Base-by-base conservation (phyloP, 148 eudicot genomes). In the Rhododendron mucronatum region DNA sequence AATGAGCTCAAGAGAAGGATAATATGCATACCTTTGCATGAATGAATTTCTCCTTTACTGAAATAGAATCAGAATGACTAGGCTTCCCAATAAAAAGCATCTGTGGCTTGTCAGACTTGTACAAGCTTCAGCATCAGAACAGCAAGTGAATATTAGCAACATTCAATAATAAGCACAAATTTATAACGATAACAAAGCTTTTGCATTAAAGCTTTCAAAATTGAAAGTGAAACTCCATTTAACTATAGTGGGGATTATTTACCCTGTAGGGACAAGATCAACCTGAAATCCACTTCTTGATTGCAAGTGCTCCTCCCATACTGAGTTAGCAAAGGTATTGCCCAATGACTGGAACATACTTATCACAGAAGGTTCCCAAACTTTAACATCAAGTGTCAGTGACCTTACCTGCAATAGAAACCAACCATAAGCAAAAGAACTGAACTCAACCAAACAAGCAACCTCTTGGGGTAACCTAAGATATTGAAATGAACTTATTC, bases 321-420 rank as follows among this genome's bases (percentile, higher is more conserved):
- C 91, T 39, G 98, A 94, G 84, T 97, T 97, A 37, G 98, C 93
- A 91, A 95, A 95, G 77, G 92, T 84, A 86, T 97, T 97, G 61
- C 99, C 99, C 92, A 97, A 79, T 81, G 99, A 94, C 90, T 94
- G 99, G 91, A 97, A 97, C 87, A 97, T 86, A 84, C 91, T 92
- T 89, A 97, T 92, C 33, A 97, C 98, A 5, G 99, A 94, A 50
- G 98, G 95, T 88, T 97, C 99, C 99, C 99, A 97, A 81, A 94
- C 98, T 92, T 93, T 97, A 53, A 97, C 95, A 93, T 97, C 99
- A 82, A 97, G 99, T 11, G 99, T 97, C 85, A 97, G 91, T n/a
- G 99, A 97, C 86, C 99, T 93, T 75, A 97, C 99, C 99, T 97
- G 90, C 74, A 80, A 82, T 87, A 80, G 73, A 67, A 83, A 82